Conservation (phyloP, 2,329 filamentous ascomycete genomes). For the Plenodomus tracheiphilus region DNA sequence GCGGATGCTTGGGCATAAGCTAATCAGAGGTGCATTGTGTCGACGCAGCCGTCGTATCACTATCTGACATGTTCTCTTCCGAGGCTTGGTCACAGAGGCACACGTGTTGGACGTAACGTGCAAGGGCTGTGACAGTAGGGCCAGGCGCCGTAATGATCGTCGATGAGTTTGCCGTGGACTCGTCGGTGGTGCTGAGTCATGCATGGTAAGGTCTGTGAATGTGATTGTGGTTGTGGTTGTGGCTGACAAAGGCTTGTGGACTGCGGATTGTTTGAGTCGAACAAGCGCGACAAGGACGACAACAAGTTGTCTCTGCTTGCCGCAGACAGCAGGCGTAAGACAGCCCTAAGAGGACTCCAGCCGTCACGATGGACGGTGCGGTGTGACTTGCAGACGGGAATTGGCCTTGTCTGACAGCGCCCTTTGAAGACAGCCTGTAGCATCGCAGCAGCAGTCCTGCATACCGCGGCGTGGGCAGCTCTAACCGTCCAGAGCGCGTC, state of each 20-base stretch:
- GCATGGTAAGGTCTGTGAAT: not conserved
- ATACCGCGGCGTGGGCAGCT: not conserved
- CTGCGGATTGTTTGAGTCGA: not conserved
- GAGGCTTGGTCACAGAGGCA: too few relatives aligned
- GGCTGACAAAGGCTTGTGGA: not conserved
- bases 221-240: not conserved
- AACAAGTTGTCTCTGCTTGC: conserved; percentile 7
- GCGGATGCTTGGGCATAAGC: too few relatives aligned
- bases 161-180: not conserved
- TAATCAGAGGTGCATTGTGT: too few relatives aligned
- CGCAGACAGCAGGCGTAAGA: conserved; percentile 7
- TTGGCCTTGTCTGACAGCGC: not conserved
- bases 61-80: too few relatives aligned
- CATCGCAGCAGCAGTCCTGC: not conserved
- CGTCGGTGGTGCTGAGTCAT: not conserved
- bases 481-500: conserved; percentile 3
- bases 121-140: not conserved
- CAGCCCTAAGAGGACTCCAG: not conserved
- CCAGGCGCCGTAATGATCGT: not conserved
- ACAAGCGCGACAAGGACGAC: conserved; percentile 8
- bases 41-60: too few relatives aligned
- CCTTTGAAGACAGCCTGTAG: not conserved
- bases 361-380: not conserved
- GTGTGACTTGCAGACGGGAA: not conserved
- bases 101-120: not conserved